Base-by-base conservation (phyloP, 2,329 filamentous ascomycete genomes). In the Fusarium humuli region DNA sequence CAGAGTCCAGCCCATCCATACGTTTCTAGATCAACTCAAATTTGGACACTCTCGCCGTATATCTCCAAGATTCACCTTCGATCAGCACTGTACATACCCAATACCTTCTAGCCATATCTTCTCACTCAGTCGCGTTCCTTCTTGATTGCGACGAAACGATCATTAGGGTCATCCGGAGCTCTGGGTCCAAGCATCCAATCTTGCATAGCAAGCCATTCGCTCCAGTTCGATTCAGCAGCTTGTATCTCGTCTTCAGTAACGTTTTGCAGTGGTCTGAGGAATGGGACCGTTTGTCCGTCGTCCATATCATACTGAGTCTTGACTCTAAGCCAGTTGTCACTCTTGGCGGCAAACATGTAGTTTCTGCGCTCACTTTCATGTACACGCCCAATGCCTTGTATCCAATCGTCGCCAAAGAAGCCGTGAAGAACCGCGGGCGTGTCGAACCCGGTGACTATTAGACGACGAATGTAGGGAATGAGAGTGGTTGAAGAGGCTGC, bases 111-210 rank as follows among this genome's bases (percentile, higher is more conserved):
- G 16, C 8, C 4, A 27, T 41, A n/a, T 42, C 18, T 11, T 11
- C 27, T 20, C 9, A 6, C 48, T 65, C 48, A 74, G 32, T 69
- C 54, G 45, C 67, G 68, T 58, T 81, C 78, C 47, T 73, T 74
- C 65, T 81, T 80, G 41, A 81, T 66, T 34, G 72, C 67, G 25
- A 76, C 70, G 34, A 73, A 67, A 48, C 76, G 73, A 42, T 78
- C 73, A 18, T 69, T 70, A 27, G 75, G 74, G n/a, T 76, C 70
- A 5, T 61, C 58, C 32, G 91, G 92, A 32, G 91, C 91, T 66
- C 93, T 84, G 2, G 93, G 92, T 4, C 94, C 94, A n/a, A 98
- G 84, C 94, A 97, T 97, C 95, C 95, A 98, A 79, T 98, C 95
- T 80, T 97, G 94, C 93, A 98, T 97, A 14, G 93, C 93, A 32